These are phyloP conservation scores for Eucalyptus pumila DNA, from an alignment of 345 rosid species.

Conservation along the genomic window DNA sequence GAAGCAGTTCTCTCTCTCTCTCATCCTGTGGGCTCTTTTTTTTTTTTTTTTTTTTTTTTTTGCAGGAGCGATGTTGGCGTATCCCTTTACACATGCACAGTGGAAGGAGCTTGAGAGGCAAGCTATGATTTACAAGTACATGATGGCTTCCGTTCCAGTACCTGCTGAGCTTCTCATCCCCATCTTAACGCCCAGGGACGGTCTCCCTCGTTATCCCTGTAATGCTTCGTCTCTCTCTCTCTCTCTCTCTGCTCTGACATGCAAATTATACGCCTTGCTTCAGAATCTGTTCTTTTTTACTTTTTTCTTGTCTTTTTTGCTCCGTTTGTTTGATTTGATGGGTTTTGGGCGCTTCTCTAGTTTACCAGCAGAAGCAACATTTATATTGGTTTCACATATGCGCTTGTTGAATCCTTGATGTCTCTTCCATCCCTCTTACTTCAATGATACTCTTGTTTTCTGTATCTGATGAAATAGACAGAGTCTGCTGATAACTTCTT, in stretches of 20 bases:
- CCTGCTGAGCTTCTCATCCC: conserved; percentile 61
- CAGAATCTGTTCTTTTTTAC: neutral
- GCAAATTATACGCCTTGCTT: neutral
- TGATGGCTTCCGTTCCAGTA: conserved; percentile 77
- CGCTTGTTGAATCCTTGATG: neutral
- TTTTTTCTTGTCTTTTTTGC: neutral
- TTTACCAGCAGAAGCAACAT: neutral
- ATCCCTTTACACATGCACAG: conserved; percentile 77
- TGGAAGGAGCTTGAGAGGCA: conserved; percentile 78
- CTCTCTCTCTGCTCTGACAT: neutral
- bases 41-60: neutral
- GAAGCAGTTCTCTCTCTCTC: neutral
- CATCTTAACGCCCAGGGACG: neutral
- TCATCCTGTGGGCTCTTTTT: neutral
- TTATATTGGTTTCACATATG: neutral
- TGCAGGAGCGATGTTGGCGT: conserved; percentile 8
- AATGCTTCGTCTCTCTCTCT: neutral
- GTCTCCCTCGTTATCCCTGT: conserved; percentile 9
- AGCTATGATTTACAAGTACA: conserved; percentile 72
- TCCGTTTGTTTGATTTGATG: neutral
- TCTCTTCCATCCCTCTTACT: neutral
- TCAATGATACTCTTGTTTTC: neutral
- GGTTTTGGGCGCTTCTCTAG: neutral
- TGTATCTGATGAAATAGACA: neutral
- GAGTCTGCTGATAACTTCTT: neutral